Evolutionary conservation across 805 yeast species (phyloP), one percentile per base, ranked within the genome.

Genomic region (Suhomyces sp.): DNA sequence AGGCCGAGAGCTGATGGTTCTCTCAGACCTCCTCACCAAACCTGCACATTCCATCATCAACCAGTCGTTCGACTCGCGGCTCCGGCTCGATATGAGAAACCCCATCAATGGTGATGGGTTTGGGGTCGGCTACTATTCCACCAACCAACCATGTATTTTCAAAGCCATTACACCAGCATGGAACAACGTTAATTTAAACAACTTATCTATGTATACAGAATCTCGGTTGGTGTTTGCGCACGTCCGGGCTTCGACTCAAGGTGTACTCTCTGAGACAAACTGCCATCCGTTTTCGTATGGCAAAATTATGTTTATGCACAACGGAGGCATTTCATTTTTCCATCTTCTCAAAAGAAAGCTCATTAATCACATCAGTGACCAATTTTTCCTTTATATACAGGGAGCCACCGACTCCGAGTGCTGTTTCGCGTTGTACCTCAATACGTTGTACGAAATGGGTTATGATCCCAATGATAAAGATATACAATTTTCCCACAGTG

Each of bases 61-160:
- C 67, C 99, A 94, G 65, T 89, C 97, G 2, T 94, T 88, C 63
- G 99, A 94, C 66, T 85, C 94, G 40, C 72, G 99, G 46, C 76
- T 94, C 39, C 77, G 99, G 51, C 76, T 94, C 15, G 98, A 94
- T 63, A 85, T 84, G 71, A 75, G 96, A 57, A 82, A 96, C 48
- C 98, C 99, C 1, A 89, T 94, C 59, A 94, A 94, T 66, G 99
- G 99, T 41, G 99, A 94, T 68, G 99, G 99, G 0, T 94, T 94
- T 68, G 99, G 99, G 1, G 93, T 94, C 20, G 98, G 98, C 0
- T 94, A 94, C 71, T 94, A 94, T 49, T 61, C 73, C 7, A 61
- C 59, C 41, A 81, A 83, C 43, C 88, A 90, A 1, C 98, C 99
- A 22, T 94, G 98, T 68, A 80, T 91, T 2, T 94, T 89, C 73